Conservation (phyloP, 768 basidiomycete genomes). For the Clavaria fumosa region DNA sequence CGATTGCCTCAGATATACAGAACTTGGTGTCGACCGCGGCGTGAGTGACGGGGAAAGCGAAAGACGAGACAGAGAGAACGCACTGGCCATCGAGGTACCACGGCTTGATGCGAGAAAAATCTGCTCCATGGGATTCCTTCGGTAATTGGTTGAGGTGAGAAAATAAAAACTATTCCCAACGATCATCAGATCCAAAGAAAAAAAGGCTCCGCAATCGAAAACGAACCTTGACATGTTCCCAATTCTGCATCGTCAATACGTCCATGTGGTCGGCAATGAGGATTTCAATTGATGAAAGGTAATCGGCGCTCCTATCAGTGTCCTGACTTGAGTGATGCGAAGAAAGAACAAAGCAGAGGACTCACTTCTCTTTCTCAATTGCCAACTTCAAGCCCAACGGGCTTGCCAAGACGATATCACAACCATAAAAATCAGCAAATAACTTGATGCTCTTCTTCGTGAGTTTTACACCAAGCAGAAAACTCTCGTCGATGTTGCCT, state of each 20-base stretch:
- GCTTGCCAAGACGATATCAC: slow-evolving; percentile 86
- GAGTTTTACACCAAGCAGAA: slow-evolving; percentile 83
- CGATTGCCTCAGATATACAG: slow-evolving; percentile 77
- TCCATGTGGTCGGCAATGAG: slow-evolving; percentile 88
- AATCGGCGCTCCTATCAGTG: slow-evolving; percentile 57
- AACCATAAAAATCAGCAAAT: slow-evolving; percentile 80
- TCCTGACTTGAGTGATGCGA: not conserved
- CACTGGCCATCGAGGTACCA: slow-evolving; percentile 97
- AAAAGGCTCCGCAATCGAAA: not conserved
- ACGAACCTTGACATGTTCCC: slow-evolving; percentile 89
- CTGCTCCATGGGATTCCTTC: slow-evolving; percentile 83
- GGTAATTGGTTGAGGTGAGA: slow-evolving; percentile 78
- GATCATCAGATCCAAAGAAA: not conserved
- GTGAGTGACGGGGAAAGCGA: not conserved
- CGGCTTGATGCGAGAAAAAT: slow-evolving; percentile 93
- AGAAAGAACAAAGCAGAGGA: slow-evolving; percentile 6
- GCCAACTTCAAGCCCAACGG: slow-evolving; percentile 82
- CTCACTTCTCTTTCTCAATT: slow-evolving; percentile 89
- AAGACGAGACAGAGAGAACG: slow-evolving; percentile 16
- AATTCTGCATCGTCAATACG: slow-evolving; percentile 93
- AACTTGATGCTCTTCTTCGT: slow-evolving; percentile 86
- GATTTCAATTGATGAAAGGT: slow-evolving; percentile 86
- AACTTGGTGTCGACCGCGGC: slow-evolving; percentile 30
- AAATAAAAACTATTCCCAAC: slow-evolving; percentile 53
- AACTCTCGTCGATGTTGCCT: slow-evolving; percentile 96